Base-by-base conservation (phyloP, 1,284 basidiomycete species). In the Leccinum pachyderme region DNA sequence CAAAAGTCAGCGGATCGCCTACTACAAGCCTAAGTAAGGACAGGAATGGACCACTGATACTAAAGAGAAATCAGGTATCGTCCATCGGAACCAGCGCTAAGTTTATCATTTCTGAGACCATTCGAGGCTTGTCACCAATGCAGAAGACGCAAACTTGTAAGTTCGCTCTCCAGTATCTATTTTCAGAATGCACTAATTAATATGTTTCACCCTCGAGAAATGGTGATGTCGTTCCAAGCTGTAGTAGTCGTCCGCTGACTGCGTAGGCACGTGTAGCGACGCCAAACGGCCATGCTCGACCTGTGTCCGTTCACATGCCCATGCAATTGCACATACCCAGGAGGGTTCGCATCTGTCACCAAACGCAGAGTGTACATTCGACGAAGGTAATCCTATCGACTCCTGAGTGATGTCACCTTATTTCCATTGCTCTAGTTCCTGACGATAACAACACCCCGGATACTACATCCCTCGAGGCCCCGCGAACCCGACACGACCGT, bases 251-350 rank as follows among this genome's bases (percentile, higher is more conserved):
- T 47, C 48, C 31, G 49, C 56, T 51, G 48, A 59, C 22, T 12
- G 11, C 6, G 43, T 49, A 18, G 37, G 52, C 41, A 53, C 33
- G 35, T 51, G 44, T 54, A 87, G 84, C 64, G 85, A 87, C 61
- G 83, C 85, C n/a, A 84, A 84, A 66, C 73, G 81, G 44, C 85
- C 85, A 11, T 87, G 85, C 64, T 82, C 84, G 35, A 87, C 85
- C 2, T 87, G 85, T 65, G 74, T 81, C 54, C 80, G 85, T 41
- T 87, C 85, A 22, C 83, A 86, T 51, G 52, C 64, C 18, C 83
- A 87, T 68, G 79, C 83, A 27, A 64, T 81, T 39, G 73, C 79
- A 6, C 85, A 85, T 69, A 78, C 82, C 22, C 74, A 78, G 5
- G 77, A 82, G 22, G 82, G 81, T 24, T 72, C 76, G 2, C 73